Percentiles rank a stretch among this genome's conserved stretches.
Conservation (phyloP, 2,329 filamentous ascomycete genomes). For the Colletotrichum sp. region DNA sequence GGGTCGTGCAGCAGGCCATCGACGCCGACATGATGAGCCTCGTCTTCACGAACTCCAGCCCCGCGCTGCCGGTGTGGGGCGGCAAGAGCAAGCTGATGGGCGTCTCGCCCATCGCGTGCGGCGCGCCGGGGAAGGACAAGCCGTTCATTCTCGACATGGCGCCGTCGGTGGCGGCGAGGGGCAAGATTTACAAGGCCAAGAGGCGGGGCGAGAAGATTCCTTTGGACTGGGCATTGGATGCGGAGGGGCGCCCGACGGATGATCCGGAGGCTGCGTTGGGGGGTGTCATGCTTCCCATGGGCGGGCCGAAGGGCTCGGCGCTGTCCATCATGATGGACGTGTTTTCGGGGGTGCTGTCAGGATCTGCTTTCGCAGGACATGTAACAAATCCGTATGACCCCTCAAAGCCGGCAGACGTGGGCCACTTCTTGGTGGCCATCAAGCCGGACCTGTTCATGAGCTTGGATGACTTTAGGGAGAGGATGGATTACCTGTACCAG, state of each 20-base stretch:
- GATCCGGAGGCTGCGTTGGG: slow-evolving; percentile 74
- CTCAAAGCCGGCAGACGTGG: slow-evolving; percentile 71
- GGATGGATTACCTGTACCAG: slow-evolving; percentile 62
- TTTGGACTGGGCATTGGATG: slow-evolving; percentile 76
- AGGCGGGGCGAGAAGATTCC: slow-evolving; percentile 74
- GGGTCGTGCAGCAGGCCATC: slow-evolving; percentile 79
- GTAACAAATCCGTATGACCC: slow-evolving; percentile 81
- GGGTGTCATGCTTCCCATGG: slow-evolving; percentile 87
- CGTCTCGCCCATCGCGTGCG: slow-evolving; percentile 76
- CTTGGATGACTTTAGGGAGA: slow-evolving; percentile 69
- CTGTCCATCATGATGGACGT: slow-evolving; percentile 89
- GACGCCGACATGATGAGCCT: slow-evolving; percentile 74
- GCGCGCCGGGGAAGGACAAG: slow-evolving; percentile 66
- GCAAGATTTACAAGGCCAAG: slow-evolving; percentile 75
- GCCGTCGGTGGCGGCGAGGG: slow-evolving; percentile 71
- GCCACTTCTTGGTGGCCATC: slow-evolving; percentile 75
- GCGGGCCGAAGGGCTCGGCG: slow-evolving; percentile 81
- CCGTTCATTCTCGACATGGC: slow-evolving; percentile 82
- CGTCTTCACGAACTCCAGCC: slow-evolving; percentile 75
- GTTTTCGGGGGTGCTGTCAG: slow-evolving; percentile 80
- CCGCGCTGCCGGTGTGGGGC: slow-evolving; percentile 75
- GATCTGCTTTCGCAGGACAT: slow-evolving; percentile 78
- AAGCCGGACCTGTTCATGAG: slow-evolving; percentile 79
- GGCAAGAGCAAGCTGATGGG: slow-evolving; percentile 73
- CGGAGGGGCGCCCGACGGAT: slow-evolving; percentile 70